These are phyloP conservation scores for Plasmodium reichenowi DNA, from an alignment of 169 alveolate species.

Conservation along the genomic window DNA sequence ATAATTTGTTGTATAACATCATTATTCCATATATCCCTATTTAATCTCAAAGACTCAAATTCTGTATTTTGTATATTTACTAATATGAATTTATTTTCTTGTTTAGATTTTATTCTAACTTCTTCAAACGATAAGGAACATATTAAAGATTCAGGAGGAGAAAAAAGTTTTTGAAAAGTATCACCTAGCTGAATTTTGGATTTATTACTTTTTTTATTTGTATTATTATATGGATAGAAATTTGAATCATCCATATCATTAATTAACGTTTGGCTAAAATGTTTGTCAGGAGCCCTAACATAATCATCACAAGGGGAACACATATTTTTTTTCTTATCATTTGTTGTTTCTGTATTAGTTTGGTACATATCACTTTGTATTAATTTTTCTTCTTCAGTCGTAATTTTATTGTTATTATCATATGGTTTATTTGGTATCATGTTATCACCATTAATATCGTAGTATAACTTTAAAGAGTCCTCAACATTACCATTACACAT, in stretches of 20 bases:
- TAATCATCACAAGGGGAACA: conserved; percentile 10
- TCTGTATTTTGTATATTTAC: conserved; percentile 56
- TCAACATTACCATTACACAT: conserved; percentile 60
- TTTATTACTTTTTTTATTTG: conserved; percentile 26
- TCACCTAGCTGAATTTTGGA: conserved; percentile 38
- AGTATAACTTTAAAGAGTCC: conserved; percentile 38
- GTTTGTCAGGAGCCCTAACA: conserved; percentile 65
- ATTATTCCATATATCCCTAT: conserved; percentile 72
- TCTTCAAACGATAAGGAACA: conserved; percentile 61
- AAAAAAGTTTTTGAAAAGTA: conserved; percentile 55
- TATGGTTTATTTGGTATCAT: not conserved
- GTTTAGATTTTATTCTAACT: conserved; percentile 31
- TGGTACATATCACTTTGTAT: not conserved
- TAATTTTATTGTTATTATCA: not conserved
- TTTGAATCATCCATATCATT: conserved; percentile 67
- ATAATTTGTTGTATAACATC: conserved; percentile 54
- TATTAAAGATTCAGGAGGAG: conserved; percentile 36
- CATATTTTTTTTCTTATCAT: not conserved
- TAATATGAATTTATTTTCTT: conserved; percentile 44
- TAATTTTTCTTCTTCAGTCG: not conserved
- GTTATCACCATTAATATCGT: conserved; percentile 28
- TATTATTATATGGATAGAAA: conserved; percentile 12
- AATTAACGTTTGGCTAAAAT: conserved; percentile 63
- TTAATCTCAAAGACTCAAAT: conserved; percentile 48
- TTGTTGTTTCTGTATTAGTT: not conserved